Evolutionary conservation across 371 early-diverging fungal species (phyloP).

Genomic region (Choanephora cucurbitarum): DNA sequence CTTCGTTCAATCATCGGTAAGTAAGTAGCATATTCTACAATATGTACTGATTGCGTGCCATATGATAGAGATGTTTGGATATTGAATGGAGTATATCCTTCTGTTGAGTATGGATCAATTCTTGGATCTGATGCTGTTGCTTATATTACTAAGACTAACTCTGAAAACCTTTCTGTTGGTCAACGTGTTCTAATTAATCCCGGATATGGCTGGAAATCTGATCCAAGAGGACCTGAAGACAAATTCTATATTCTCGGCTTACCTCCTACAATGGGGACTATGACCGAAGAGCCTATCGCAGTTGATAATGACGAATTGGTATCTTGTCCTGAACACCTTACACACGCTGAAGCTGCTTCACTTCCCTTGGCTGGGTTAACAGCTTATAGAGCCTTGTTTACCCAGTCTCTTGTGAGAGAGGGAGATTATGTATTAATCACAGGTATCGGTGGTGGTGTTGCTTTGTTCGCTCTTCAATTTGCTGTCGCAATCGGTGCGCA

Average conservation of each 20-base stretch:
- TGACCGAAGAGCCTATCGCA: conserved; percentile 54
- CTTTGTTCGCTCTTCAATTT: conserved; percentile 67
- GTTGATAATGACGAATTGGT: conserved; percentile 51
- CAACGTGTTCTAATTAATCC: conserved; percentile 57
- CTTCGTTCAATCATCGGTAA: conserved; percentile 68
- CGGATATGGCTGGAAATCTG: conserved; percentile 49
- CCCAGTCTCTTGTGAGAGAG: conserved; percentile 54
- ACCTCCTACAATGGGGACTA: conserved; percentile 53
- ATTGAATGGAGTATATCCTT: conserved; percentile 52
- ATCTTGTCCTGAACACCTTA: conserved; percentile 59
- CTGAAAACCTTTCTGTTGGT: conserved; percentile 14
- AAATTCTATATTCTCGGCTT: conserved; percentile 61
- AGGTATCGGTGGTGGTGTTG: conserved; percentile 79
- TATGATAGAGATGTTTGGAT: conserved; percentile 56
- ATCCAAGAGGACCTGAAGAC: conserved; percentile 61
- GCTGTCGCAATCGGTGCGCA: conserved; percentile 70
- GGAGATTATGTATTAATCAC: conserved; percentile 68
- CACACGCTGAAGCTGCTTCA: conserved; percentile 64
- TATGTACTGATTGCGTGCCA: not conserved
- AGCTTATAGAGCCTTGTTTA: conserved; percentile 61
- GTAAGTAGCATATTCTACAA: not conserved
- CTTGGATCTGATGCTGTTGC: conserved; percentile 67
- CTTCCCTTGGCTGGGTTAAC: conserved; percentile 72
- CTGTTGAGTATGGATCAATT: conserved; percentile 45
- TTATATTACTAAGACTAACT: conserved; percentile 26